These are phyloP conservation scores for Lanmaoa rubissima DNA, from an alignment of 768 basidiomycete genomes.

Conservation along the genomic window DNA sequence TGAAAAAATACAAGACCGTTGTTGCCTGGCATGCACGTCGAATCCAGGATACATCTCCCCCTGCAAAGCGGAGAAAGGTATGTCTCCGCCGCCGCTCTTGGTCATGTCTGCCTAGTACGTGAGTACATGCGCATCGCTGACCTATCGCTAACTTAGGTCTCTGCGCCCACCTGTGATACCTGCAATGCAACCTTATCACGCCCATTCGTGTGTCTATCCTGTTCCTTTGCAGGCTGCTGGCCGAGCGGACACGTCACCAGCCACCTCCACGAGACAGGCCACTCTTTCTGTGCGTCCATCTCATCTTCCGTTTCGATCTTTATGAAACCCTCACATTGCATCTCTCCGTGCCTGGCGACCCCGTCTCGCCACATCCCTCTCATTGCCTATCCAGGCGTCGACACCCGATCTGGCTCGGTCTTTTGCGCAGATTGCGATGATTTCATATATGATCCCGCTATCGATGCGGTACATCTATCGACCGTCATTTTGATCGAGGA, in stretches of 20 bases:
- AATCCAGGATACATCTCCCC: slow-evolving; percentile 43
- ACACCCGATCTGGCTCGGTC: slow-evolving; percentile 68
- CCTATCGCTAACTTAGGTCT: slow-evolving; percentile 34
- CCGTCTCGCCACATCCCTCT: neutral
- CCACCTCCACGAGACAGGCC: slow-evolving; percentile 58
- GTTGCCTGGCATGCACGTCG: slow-evolving; percentile 54
- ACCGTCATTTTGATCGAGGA: slow-evolving; percentile 57
- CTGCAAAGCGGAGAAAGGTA: slow-evolving; percentile 68
- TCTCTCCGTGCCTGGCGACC: neutral
- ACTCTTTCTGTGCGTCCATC: slow-evolving; percentile 60
- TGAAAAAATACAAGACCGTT: slow-evolving; percentile 52
- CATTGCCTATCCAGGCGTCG: slow-evolving; percentile 52
- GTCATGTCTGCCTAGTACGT: neutral
- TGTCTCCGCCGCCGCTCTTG: slow-evolving; percentile 10
- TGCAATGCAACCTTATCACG: slow-evolving; percentile 57
- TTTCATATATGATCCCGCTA: slow-evolving; percentile 58
- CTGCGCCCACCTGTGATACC: slow-evolving; percentile 61
- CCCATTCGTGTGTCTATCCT: slow-evolving; percentile 74
- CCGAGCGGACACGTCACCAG: slow-evolving; percentile 48
- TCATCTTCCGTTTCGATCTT: neutral
- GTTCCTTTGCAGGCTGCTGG: slow-evolving; percentile 73
- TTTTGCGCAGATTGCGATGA: slow-evolving; percentile 76
- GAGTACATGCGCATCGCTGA: neutral
- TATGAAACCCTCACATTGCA: neutral
- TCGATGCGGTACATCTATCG: slow-evolving; percentile 47